Evolutionary conservation across 495 filamentous ascomycete species (phyloP).

Genomic region (Daldinia concentrica): DNA sequence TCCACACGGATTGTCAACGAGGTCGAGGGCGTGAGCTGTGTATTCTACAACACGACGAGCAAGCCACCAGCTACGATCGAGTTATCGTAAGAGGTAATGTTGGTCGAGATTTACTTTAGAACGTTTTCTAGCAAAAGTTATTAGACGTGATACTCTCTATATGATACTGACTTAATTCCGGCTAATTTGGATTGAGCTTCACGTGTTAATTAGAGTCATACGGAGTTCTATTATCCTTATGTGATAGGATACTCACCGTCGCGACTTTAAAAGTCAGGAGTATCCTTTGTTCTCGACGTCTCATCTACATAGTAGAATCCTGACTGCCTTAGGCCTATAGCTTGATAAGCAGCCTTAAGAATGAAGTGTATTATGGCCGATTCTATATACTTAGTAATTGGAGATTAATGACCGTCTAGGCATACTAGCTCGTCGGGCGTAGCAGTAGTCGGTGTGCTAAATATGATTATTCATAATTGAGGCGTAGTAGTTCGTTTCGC

Average conservation of each 20-base stretch:
- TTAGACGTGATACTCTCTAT: background rate
- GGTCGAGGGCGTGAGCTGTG: slow-evolving; percentile 74
- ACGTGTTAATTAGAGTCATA: background rate
- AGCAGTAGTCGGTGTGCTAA: background rate
- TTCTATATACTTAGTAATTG: background rate
- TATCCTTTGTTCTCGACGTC: no score
- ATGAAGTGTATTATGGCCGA: background rate
- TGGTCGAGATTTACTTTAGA: background rate
- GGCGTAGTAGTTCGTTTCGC: background rate
- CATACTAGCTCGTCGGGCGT: background rate
- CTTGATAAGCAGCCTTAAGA: background rate
- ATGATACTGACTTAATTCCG: no score
- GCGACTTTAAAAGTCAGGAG: background rate
- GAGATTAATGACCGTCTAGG: background rate
- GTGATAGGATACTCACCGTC: background rate
- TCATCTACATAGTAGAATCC: no score
- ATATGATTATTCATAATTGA: background rate
- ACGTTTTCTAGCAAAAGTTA: background rate
- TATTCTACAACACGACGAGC: slow-evolving; percentile 70
- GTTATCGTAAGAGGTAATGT: slow-evolving; percentile 63
- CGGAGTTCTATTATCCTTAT: background rate
- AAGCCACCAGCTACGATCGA: slow-evolving; percentile 85
- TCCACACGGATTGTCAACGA: slow-evolving; percentile 82
- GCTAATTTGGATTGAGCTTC: background rate
- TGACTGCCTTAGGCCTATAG: background rate